Conservation (phyloP, 352 stramenopile genomes). For the Elongisporangium prolatum region DNA sequence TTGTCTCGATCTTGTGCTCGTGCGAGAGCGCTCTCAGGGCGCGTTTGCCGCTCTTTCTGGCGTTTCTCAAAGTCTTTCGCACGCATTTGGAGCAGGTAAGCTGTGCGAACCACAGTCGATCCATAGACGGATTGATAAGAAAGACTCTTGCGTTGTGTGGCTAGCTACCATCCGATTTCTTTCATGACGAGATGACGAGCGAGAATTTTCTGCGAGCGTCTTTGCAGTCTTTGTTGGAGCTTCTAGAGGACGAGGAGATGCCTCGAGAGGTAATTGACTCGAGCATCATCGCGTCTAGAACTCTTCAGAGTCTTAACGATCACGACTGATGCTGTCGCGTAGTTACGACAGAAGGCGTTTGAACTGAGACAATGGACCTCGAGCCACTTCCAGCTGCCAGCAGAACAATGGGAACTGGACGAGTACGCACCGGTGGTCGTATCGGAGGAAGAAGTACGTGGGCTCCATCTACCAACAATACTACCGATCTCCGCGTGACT, state of each 20-base stretch:
- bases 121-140: neutral
- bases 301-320: too few species aligned
- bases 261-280: slow-evolving; percentile 28
- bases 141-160: neutral
- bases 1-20: slow-evolving; percentile 54
- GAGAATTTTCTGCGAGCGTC: slow-evolving; percentile 64
- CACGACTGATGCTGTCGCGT: slow-evolving; percentile 1
- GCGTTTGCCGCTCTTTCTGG: slow-evolving; percentile 36
- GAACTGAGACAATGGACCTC: slow-evolving; percentile 30
- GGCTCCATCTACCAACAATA: too few species aligned
- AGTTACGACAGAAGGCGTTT: slow-evolving; percentile 25
- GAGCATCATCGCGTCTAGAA: too few species aligned
- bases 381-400: slow-evolving; percentile 30
- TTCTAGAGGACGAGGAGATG: slow-evolving; percentile 41
- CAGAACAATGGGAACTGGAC: slow-evolving; percentile 21
- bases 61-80: slow-evolving; percentile 55
- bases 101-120: neutral
- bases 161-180: slow-evolving; percentile 68
- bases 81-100: slow-evolving; percentile 52
- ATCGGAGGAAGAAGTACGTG: slow-evolving; percentile 27
- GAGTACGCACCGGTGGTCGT: slow-evolving; percentile 52
- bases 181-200: slow-evolving; percentile 51
- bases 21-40: slow-evolving; percentile 46
- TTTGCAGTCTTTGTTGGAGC: slow-evolving; percentile 58
- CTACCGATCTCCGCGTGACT: too few species aligned